Conservation (phyloP, 2,329 filamentous ascomycete genomes). For the Aureobasidium namibiae region DNA sequence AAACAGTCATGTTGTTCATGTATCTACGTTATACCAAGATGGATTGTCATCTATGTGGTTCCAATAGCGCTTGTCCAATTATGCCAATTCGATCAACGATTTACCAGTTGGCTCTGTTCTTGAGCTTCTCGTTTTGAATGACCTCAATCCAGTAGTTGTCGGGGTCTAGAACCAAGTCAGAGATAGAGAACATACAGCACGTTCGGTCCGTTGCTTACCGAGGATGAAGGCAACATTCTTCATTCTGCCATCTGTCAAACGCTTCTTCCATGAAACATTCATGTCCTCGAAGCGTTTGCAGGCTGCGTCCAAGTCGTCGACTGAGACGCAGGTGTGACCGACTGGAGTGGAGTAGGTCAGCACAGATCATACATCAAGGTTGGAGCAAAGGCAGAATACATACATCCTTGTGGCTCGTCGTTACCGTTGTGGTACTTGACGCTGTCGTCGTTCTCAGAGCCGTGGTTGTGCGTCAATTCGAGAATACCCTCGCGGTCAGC, state of each 20-base stretch:
- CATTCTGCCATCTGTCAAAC: slow-evolving; percentile 83
- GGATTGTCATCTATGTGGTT: background rate
- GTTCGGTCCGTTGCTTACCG: slow-evolving; percentile 32
- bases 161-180: slow-evolving; percentile 38
- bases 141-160: slow-evolving; percentile 76
- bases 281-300: slow-evolving; percentile 78
- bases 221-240: slow-evolving; percentile 88
- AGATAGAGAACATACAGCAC: background rate
- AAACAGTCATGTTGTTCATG: background rate
- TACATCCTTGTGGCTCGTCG: slow-evolving; percentile 62
- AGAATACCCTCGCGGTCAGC: slow-evolving; percentile 72
- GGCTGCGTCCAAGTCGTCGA: slow-evolving; percentile 82
- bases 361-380: background rate
- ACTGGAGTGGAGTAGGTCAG: slow-evolving; percentile 39
- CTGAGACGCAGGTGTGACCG: slow-evolving; percentile 80
- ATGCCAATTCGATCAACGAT: background rate
- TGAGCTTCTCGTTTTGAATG: slow-evolving; percentile 67
- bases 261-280: slow-evolving; percentile 88
- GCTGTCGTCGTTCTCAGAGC: slow-evolving; percentile 73
- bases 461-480: slow-evolving; percentile 79
- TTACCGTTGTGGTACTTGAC: slow-evolving; percentile 94
- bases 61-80: background rate
- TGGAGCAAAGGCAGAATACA: background rate
- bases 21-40: background rate
- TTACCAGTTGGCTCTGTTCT: slow-evolving; percentile 20